A percentile compares a stretch with the other conserved stretches of the same genome.
Conservation (phyloP, 257 asterid species). For the Plantago elongata region DNA sequence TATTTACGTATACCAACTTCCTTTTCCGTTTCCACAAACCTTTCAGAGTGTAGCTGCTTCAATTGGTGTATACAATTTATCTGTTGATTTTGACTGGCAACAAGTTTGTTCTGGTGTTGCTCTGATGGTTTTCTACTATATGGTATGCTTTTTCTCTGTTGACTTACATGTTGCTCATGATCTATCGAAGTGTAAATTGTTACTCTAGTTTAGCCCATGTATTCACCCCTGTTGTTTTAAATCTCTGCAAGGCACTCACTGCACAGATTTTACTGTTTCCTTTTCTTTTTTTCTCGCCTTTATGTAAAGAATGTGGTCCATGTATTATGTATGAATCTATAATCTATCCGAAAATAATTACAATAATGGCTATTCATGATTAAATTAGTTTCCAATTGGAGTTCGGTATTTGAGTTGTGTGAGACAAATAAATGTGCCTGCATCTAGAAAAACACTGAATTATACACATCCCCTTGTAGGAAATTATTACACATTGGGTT, state of each 20-base stretch:
- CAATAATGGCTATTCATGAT: neutral
- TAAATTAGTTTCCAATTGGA: neutral
- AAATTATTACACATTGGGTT: too few species aligned
- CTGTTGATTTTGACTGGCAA: constrained; percentile 66
- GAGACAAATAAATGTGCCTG: neutral
- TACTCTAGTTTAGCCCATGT: neutral
- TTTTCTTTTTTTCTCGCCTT: too few species aligned
- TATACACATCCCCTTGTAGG: neutral
- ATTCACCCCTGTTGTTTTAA: neutral
- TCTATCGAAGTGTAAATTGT: constrained; percentile 17
- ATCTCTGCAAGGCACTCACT: neutral
- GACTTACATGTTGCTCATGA: constrained; percentile 20
- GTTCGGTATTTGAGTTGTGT: neutral
- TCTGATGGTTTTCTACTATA: constrained; percentile 68
- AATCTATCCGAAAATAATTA: too few species aligned
- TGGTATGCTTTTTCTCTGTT: constrained; percentile 56
- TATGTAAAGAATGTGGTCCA: too few species aligned
- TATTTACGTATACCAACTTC: constrained; percentile 83
- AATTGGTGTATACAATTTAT: constrained; percentile 67
- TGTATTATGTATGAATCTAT: too few species aligned
- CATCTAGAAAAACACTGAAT: neutral
- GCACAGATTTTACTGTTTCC: too few species aligned
- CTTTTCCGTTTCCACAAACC: constrained; percentile 51
- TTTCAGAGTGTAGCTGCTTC: constrained; percentile 41
- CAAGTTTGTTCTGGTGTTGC: constrained; percentile 72